Evolutionary conservation across 2,329 filamentous ascomycete genomes (phyloP).

Genomic region (Arthrobotrys musiformis): DNA sequence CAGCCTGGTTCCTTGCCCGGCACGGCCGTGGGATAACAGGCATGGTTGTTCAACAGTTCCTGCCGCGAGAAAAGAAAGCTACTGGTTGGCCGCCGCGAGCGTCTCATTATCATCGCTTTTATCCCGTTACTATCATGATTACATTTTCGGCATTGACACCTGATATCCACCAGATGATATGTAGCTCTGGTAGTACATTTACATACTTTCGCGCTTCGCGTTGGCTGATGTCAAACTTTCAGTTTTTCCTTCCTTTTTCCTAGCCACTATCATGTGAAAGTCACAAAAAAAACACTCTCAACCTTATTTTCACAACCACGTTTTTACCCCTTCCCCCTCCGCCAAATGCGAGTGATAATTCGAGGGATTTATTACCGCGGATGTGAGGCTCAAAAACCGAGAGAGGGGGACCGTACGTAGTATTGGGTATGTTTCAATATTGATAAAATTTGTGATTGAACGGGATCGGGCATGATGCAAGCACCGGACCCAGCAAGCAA

Average conservation of each 20-base stretch:
- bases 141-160: no score
- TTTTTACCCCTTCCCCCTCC: background rate
- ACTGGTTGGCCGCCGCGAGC: no score
- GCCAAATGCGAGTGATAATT: background rate
- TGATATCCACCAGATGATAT: no score
- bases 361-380: constrained; percentile 5
- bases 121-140: no score
- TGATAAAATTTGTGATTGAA: constrained; percentile 47
- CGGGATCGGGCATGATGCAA: constrained; percentile 24
- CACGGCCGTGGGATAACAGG: background rate
- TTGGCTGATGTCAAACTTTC: background rate
- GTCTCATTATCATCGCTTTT: no score
- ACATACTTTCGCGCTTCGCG: background rate
- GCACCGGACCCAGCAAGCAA: constrained; percentile 25
- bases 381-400: constrained; percentile 26
- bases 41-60: no score
- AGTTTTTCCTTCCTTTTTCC: constrained; percentile 5
- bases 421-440: constrained; percentile 49
- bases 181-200: no score
- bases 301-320: constrained; percentile 8
- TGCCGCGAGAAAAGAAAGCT: no score
- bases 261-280: constrained; percentile 12
- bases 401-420: no score
- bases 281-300: constrained; percentile 19
- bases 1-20: constrained; percentile 11